These are phyloP conservation scores for Rauvolfia tetraphylla DNA, from an alignment of 257 asterid genomes.

Conservation along the genomic window DNA sequence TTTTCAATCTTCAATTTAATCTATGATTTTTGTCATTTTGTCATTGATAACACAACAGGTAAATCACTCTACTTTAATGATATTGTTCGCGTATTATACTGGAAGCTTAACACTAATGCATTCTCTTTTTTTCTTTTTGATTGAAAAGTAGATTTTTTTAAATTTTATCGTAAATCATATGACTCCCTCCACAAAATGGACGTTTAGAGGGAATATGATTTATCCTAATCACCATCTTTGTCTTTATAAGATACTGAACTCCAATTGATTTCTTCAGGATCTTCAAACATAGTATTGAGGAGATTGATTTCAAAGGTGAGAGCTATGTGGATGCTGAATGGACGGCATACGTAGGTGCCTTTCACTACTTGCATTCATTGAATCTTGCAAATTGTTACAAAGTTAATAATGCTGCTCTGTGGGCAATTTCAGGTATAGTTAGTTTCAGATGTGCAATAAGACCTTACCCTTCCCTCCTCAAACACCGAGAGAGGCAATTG, in stretches of 20 bases:
- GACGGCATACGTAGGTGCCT: constrained; percentile 95
- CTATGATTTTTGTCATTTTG: too few relatives aligned
- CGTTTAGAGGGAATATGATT: neutral
- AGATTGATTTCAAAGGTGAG: constrained; percentile 62
- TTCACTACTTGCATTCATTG: constrained; percentile 56
- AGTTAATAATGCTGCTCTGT: constrained; percentile 72
- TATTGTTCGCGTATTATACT: neutral
- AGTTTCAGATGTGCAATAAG: neutral
- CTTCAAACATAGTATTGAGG: constrained; percentile 89
- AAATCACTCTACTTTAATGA: neutral
- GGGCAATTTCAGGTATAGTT: constrained; percentile 67
- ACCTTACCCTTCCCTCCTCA: neutral
- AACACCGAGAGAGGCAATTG: neutral
- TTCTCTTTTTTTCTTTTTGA: neutral
- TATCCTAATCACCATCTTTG: neutral
- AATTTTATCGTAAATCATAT: neutral
- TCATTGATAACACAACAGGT: neutral
- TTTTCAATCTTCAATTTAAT: too few relatives aligned
- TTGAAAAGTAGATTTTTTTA: neutral
- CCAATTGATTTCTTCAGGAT: constrained; percentile 51
- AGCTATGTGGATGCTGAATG: constrained; percentile 85
- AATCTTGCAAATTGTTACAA: constrained; percentile 71
- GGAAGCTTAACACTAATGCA: neutral
- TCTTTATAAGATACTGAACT: neutral
- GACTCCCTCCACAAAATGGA: too few relatives aligned